A percentile compares a stretch with the other conserved stretches of the same genome.
These are phyloP conservation scores for Plantago major DNA, from an alignment of 257 asterid genomes.

Conservation along the genomic window DNA sequence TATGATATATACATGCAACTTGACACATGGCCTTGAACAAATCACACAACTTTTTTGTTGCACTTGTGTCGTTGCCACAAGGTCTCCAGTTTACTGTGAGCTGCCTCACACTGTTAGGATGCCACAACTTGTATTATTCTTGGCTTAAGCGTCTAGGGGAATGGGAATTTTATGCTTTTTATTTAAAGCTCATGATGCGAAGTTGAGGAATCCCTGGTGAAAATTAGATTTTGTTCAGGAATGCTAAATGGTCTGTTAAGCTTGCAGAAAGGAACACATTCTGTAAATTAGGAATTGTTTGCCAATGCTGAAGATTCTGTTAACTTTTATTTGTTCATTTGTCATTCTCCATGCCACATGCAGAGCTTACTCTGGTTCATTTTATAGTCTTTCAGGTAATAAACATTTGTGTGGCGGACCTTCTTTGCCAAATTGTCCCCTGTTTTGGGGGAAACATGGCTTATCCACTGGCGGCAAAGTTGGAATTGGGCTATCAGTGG, in stretches of 20 bases:
- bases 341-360: neutral
- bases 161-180: too few relatives aligned
- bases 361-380: neutral
- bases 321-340: neutral
- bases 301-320: too few relatives aligned
- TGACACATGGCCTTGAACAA: neutral
- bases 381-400: slow-evolving; percentile 73
- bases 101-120: too few relatives aligned
- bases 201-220: neutral
- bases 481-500: slow-evolving; percentile 57
- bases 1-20: neutral
- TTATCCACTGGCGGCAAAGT: slow-evolving; percentile 73
- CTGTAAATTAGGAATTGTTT: neutral
- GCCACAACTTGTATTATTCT: too few relatives aligned
- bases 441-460: slow-evolving; percentile 79
- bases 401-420: slow-evolving; percentile 90
- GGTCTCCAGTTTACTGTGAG: too few relatives aligned
- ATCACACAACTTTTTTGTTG: neutral
- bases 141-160: too few relatives aligned
- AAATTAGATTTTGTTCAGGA: neutral
- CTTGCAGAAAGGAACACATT: neutral
- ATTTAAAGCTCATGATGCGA: too few relatives aligned
- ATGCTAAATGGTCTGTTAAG: neutral
- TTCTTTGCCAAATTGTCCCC: slow-evolving; percentile 68
- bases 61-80: neutral